Conservation (phyloP, 768 basidiomycete species). For the Tricholomella constricta region DNA sequence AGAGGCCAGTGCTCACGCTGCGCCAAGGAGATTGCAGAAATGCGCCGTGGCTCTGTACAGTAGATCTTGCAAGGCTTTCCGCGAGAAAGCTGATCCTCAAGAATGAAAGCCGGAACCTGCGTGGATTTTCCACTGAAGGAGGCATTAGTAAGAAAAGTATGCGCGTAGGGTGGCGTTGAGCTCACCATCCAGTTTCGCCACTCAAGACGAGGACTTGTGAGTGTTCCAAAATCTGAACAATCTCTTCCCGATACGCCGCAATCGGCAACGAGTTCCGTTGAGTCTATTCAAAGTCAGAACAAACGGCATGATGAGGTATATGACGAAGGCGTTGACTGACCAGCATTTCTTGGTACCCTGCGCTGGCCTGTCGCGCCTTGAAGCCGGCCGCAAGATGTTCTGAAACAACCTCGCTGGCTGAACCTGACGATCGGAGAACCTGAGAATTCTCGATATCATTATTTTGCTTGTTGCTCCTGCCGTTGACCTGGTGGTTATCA, state of each 20-base stretch:
- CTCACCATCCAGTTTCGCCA: constrained; percentile 46
- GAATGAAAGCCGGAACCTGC: constrained; percentile 90
- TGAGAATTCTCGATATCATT: constrained; percentile 13
- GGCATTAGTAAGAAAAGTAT: constrained; percentile 5
- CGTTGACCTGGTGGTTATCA: constrained; percentile 22
- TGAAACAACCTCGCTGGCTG: constrained; percentile 28
- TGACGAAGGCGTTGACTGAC: constrained; percentile 43
- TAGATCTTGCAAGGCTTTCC: constrained; percentile 88
- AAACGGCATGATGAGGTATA: background rate
- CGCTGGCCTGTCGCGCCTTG: constrained; percentile 57
- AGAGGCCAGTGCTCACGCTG: constrained; percentile 52
- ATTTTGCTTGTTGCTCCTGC: constrained; percentile 23
- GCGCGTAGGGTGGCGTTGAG: constrained; percentile 6
- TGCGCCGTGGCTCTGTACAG: constrained; percentile 94
- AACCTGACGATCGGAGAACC: background rate
- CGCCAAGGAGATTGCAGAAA: constrained; percentile 94
- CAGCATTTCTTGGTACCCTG: constrained; percentile 86
- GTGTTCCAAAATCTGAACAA: constrained; percentile 65
- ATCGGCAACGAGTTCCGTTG: constrained; percentile 86
- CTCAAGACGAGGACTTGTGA: constrained; percentile 87
- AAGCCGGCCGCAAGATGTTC: constrained; percentile 64
- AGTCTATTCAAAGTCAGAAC: constrained; percentile 38
- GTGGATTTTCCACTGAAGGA: constrained; percentile 88
- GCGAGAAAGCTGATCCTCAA: constrained; percentile 83
- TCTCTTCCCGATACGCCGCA: constrained; percentile 74